Evolutionary conservation across 2,329 filamentous ascomycete species (phyloP), one percentile per base, ranked within the genome.

Genomic region (Lachnellula cervina): DNA sequence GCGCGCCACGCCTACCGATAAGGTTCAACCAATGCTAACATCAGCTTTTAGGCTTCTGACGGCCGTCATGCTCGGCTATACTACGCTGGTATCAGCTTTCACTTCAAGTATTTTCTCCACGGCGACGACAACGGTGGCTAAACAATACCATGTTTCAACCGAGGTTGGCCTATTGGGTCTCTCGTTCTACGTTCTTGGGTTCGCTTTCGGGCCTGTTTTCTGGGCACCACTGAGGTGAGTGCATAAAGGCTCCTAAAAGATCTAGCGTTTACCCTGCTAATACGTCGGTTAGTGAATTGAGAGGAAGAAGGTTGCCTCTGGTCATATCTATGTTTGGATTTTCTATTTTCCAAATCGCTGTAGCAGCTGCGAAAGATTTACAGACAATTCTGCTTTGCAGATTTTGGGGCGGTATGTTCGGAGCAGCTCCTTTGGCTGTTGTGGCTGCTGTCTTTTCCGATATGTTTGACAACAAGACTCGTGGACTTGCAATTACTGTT

Each of bases 151-250:
- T 58, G 86, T 90, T 34, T 80, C 79, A 16, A 67, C 70, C 5
- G 81, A 87, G 64, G 82, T 89, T 44, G 81, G 82, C 47, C 68
- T 86, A 4, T 73, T 90, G 11, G 85, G 86, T 19, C 78, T 88
- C 0, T 84, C 84, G 0, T 76, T 89, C 50, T 90, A 84, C 72
- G 84, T 89, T n/a, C 71, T 89, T 8, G 84, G 84, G 40, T 86
- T 90, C 47, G 88, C 85, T 1, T 82, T 87, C 54, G 88, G 87
- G 0, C 88, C 88, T 1, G 80, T 82, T 0, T 75, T 91, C 21
- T 89, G 86, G 76, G 88, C 87, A 2, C 88, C 88, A 0, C 73
- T 91, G n/a, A n/a, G n/a, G n/a, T n/a, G n/a, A n/a, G n/a, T n/a
- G n/a, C n/a, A n/a, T n/a, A n/a, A n/a, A n/a, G n/a, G n/a, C n/a